Percentiles rank a stretch among this genome's conserved stretches.
phyloP scores from a whole-genome alignment of 169 alveolate species.

The Neospora caninum region DNA sequence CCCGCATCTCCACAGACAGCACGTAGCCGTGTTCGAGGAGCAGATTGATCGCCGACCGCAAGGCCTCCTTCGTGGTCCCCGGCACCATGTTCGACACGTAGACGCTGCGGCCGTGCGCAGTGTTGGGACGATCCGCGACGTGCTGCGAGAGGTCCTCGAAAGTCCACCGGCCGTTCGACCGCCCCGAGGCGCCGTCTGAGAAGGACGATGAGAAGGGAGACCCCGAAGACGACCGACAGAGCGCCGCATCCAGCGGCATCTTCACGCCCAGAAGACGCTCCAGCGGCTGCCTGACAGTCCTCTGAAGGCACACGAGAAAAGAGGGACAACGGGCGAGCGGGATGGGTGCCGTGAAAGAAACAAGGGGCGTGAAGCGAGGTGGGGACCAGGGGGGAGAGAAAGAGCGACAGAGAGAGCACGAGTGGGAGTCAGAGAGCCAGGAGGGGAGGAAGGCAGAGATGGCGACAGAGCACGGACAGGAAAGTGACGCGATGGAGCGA shows the following conservation, averaged over 20 bases:
- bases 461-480: too few relatives aligned
- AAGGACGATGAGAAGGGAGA: neutral
- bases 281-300: constrained; percentile 67
- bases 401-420: too few relatives aligned
- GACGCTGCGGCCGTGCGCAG: constrained; percentile 66
- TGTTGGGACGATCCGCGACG: constrained; percentile 51
- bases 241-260: constrained; percentile 66
- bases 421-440: too few relatives aligned
- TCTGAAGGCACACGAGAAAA: neutral
- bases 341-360: too few relatives aligned
- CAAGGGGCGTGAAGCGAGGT: too few relatives aligned
- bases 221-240: neutral
- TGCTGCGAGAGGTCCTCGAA: neutral
- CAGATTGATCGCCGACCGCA: constrained; percentile 52
- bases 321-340: too few relatives aligned
- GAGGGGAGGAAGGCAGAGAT: too few relatives aligned
- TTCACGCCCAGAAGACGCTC: constrained; percentile 62
- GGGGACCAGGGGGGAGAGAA: too few relatives aligned
- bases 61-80: constrained; percentile 59
- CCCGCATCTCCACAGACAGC: constrained; percentile 62
- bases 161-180: neutral
- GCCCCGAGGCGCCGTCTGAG: neutral
- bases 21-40: constrained; percentile 61
- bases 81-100: constrained; percentile 65
- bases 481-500: too few relatives aligned